A percentile compares a stretch with the other conserved stretches of the same genome.
Evolutionary conservation across 345 rosid species (phyloP).

Genomic region (Pugionium cornutum): DNA sequence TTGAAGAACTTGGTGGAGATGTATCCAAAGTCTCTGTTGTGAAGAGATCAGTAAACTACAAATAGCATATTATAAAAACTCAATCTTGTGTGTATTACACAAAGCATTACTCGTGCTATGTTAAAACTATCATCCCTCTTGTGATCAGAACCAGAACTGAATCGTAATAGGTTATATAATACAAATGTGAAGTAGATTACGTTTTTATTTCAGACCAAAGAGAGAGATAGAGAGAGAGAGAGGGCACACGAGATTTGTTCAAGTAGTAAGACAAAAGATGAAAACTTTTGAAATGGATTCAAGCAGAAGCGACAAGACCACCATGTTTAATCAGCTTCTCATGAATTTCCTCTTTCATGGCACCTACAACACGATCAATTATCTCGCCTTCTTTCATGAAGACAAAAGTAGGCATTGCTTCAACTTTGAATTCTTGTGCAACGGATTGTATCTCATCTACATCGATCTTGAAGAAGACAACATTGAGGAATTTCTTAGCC

Average conservation of each 20-base stretch:
- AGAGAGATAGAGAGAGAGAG: no score
- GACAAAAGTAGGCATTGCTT: no score
- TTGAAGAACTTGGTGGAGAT: conserved; percentile 98
- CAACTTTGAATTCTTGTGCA: conserved; percentile 57
- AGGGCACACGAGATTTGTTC: no score
- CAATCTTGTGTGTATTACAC: conserved; percentile 7
- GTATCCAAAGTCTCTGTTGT: conserved; percentile 62
- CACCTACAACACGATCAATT: conserved; percentile 62
- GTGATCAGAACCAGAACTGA: conserved; percentile 4
- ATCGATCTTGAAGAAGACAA: conserved; percentile 68
- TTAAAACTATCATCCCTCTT: conserved; percentile 9
- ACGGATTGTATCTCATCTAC: conserved; percentile 69
- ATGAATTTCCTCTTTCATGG: conserved; percentile 58
- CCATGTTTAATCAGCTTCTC: conserved; percentile 49
- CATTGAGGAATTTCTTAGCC: conserved; percentile 50
- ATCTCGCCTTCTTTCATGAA: conserved; percentile 57
- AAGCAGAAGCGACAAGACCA: conserved; percentile 47
- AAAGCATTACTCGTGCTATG: conserved; percentile 40
- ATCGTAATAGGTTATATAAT: no score
- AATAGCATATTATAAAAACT: no score
- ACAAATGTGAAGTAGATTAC: no score
- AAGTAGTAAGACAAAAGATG: no score
- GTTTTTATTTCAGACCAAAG: neutral
- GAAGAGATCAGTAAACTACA: conserved; percentile 49
- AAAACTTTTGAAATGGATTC: neutral